These are phyloP conservation scores for Colletotrichum cuscutae DNA, from an alignment of 2,329 filamentous ascomycete genomes.

Conservation along the genomic window DNA sequence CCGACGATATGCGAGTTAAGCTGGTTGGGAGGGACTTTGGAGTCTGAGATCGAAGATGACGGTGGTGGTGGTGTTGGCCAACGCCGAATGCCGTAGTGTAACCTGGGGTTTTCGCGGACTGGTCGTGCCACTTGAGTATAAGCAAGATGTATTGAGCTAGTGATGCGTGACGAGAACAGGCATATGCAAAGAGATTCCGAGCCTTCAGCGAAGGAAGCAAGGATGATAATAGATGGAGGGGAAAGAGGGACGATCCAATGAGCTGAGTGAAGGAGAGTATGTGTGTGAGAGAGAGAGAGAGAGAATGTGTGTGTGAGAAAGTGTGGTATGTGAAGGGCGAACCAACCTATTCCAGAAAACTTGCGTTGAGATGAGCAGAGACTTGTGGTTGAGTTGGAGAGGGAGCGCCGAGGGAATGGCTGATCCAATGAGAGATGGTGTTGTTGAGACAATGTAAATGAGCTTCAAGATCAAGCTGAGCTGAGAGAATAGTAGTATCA, in stretches of 20 bases:
- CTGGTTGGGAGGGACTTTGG: not conserved
- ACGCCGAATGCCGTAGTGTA: slow-evolving; percentile 16
- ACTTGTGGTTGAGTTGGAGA: slow-evolving; percentile 8
- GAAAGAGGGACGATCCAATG: not conserved
- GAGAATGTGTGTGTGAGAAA: too few species aligned
- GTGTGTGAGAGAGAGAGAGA: not conserved
- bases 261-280: not conserved
- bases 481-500: not conserved
- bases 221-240: not conserved
- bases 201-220: slow-evolving; percentile 1
- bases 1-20: not conserved
- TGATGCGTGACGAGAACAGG: not conserved
- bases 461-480: not conserved
- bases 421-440: not conserved
- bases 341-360: not conserved
- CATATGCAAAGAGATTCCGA: not conserved
- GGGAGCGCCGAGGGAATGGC: not conserved
- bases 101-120: not conserved
- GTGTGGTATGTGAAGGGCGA: slow-evolving; percentile 11
- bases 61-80: not conserved
- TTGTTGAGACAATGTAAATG: not conserved
- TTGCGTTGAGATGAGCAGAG: slow-evolving; percentile 19
- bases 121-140: not conserved
- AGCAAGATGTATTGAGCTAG: slow-evolving; percentile 3
- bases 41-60: not conserved